A percentile compares a stretch with the other conserved stretches of the same genome.
These are phyloP conservation scores for Fusarium duplospermum DNA, from an alignment of 2,329 filamentous ascomycete species.

Conservation along the genomic window DNA sequence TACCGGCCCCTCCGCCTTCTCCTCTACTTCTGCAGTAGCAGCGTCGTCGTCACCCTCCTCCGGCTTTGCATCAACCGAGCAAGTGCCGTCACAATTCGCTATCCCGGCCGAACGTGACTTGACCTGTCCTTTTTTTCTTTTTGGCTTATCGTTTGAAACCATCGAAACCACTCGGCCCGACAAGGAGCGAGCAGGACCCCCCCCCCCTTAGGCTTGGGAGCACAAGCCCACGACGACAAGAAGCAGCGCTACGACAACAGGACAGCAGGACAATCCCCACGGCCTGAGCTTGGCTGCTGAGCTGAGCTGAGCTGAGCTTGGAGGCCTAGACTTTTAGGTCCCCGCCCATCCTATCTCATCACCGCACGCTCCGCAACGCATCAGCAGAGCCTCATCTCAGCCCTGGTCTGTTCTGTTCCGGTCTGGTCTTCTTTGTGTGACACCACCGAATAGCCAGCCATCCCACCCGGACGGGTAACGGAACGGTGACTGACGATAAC, in stretches of 20 bases:
- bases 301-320: not conserved
- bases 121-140: not conserved
- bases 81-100: not conserved
- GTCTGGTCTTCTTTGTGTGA: slow-evolving; percentile 8
- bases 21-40: not conserved
- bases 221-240: slow-evolving; percentile 17
- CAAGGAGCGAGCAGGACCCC: slow-evolving; percentile 26
- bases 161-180: slow-evolving; percentile 32
- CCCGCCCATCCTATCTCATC: slow-evolving; percentile 29
- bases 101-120: slow-evolving; percentile 7
- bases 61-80: slow-evolving; percentile 8
- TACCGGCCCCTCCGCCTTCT: slow-evolving; percentile 17
- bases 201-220: slow-evolving; percentile 5
- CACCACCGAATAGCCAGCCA: not conserved
- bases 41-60: not conserved
- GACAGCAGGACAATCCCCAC: not conserved
- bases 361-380: not conserved
- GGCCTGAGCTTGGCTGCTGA: not conserved
- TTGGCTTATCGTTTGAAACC: slow-evolving; percentile 15
- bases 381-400: slow-evolving; percentile 10
- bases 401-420: not conserved
- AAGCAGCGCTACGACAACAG: not conserved
- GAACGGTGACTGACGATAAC: slow-evolving; percentile 3
- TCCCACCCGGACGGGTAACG: slow-evolving; percentile 14
- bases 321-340: slow-evolving; percentile 27